These are phyloP conservation scores for Phytophthora syringae DNA, from an alignment of 352 stramenopile genomes.

Conservation along the genomic window DNA sequence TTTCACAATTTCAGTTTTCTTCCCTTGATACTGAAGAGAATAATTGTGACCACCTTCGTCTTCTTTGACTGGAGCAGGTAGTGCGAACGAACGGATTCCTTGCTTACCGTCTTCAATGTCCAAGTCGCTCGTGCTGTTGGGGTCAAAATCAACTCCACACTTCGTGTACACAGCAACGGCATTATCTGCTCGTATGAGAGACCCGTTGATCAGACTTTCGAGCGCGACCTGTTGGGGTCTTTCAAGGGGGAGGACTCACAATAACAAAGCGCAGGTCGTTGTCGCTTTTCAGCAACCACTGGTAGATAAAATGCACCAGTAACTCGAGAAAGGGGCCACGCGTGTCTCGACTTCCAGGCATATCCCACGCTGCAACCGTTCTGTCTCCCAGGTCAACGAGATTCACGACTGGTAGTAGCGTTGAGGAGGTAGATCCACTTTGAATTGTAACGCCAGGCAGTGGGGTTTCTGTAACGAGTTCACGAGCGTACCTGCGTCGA, in stretches of 20 bases:
- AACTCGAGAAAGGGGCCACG: conserved; percentile 27
- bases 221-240: conserved; percentile 11
- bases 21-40: conserved; percentile 1
- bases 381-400: background rate
- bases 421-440: conserved; percentile 11
- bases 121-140: conserved; percentile 19
- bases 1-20: conserved; percentile 2
- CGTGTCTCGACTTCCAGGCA: conserved; percentile 33
- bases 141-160: conserved; percentile 28
- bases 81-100: conserved; percentile 20
- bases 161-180: conserved; percentile 37
- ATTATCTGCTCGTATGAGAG: conserved; percentile 27
- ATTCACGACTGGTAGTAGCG: conserved; percentile 18
- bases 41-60: conserved; percentile 19
- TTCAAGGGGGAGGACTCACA: conserved; percentile 27
- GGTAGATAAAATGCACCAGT: conserved; percentile 25
- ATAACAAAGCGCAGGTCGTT: conserved; percentile 23
- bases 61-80: conserved; percentile 1
- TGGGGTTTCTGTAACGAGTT: background rate
- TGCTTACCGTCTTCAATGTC: conserved; percentile 17
- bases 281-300: conserved; percentile 31
- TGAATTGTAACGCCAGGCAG: conserved; percentile 16
- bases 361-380: conserved; percentile 30
- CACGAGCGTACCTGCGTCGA: conserved; percentile 11
- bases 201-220: conserved; percentile 23